phyloP scores from a whole-genome alignment of 371 early-diverging fungal species.

The Mortierella sp. region DNA sequence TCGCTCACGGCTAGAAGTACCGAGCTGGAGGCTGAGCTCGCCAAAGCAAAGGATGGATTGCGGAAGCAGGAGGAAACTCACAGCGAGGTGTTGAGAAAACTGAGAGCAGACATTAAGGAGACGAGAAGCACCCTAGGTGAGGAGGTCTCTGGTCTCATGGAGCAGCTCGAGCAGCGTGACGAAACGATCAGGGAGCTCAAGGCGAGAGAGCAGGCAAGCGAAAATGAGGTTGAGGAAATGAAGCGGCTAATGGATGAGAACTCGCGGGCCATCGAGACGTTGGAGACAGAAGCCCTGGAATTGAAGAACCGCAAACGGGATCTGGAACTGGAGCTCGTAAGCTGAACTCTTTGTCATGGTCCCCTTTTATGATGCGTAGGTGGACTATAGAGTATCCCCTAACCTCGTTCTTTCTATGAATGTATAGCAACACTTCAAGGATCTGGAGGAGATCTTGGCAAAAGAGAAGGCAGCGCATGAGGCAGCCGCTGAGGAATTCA shows the following conservation, averaged over 20 bases:
- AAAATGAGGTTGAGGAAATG: conserved; percentile 9
- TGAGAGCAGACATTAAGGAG: conserved; percentile 58
- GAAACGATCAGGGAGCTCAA: background rate
- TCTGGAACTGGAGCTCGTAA: conserved; percentile 32
- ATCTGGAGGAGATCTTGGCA: conserved; percentile 26
- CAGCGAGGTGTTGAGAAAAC: conserved; percentile 39
- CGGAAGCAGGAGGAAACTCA: conserved; percentile 49
- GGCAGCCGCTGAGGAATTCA: conserved; percentile 65
- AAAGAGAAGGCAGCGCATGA: conserved; percentile 35
- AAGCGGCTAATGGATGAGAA: conserved; percentile 2
- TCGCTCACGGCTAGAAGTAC: conserved; percentile 45
- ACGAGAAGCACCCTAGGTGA: conserved; percentile 32
- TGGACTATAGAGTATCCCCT: too few species aligned
- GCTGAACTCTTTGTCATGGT: background rate
- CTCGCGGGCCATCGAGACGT: background rate
- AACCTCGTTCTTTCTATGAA: background rate
- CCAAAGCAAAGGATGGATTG: conserved; percentile 50
- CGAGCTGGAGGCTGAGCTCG: conserved; percentile 25
- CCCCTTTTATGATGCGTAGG: background rate
- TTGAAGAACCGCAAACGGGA: conserved; percentile 5
- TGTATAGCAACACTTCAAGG: conserved; percentile 31
- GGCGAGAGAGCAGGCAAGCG: background rate
- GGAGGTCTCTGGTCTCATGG: conserved; percentile 24
- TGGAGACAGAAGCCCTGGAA: conserved; percentile 18
- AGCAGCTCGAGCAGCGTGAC: conserved; percentile 5